Percentiles rank a stretch among this genome's conserved stretches.
These are phyloP conservation scores for Sugiyamaella boreocaroliniensis DNA, from an alignment of 805 yeast genomes.

Conservation along the genomic window DNA sequence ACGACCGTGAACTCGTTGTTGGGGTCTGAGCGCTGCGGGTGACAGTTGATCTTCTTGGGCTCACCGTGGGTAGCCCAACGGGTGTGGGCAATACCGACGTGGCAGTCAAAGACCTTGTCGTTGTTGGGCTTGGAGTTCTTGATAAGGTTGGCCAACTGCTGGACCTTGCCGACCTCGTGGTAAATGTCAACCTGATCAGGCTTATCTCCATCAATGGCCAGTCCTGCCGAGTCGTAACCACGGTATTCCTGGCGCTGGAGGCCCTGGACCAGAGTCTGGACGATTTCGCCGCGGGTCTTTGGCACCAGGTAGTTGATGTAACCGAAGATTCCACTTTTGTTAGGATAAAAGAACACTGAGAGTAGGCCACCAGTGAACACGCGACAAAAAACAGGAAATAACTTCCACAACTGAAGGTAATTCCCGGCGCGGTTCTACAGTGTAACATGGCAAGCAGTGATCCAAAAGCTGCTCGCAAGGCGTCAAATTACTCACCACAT, in stretches of 20 bases:
- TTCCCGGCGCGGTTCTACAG: background rate
- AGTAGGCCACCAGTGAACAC: background rate
- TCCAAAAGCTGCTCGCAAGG: background rate
- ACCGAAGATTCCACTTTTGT: constrained; percentile 87
- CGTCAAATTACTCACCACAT: constrained; percentile 1
- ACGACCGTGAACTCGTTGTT: constrained; percentile 82
- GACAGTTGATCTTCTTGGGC: constrained; percentile 81
- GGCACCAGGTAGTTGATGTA: constrained; percentile 93
- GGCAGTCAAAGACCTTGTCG: constrained; percentile 61
- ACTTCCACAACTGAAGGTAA: too few relatives aligned
- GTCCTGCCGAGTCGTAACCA: constrained; percentile 97
- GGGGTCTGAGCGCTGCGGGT: constrained; percentile 89
- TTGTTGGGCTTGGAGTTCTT: constrained; percentile 42
- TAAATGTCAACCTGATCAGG: constrained; percentile 63
- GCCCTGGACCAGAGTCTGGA: constrained; percentile 75
- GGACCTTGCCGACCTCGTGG: constrained; percentile 90
- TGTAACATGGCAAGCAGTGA: background rate
- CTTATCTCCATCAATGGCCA: constrained; percentile 87
- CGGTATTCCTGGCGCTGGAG: constrained; percentile 83
- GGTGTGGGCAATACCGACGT: constrained; percentile 96
- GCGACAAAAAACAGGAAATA: background rate
- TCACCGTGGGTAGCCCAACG: constrained; percentile 99
- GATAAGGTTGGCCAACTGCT: constrained; percentile 60
- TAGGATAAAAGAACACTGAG: background rate
- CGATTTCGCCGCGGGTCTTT: constrained; percentile 84